Evolutionary conservation across 116 monocot genomes (phyloP).

Genomic region (Dioscorea cayenensis): DNA sequence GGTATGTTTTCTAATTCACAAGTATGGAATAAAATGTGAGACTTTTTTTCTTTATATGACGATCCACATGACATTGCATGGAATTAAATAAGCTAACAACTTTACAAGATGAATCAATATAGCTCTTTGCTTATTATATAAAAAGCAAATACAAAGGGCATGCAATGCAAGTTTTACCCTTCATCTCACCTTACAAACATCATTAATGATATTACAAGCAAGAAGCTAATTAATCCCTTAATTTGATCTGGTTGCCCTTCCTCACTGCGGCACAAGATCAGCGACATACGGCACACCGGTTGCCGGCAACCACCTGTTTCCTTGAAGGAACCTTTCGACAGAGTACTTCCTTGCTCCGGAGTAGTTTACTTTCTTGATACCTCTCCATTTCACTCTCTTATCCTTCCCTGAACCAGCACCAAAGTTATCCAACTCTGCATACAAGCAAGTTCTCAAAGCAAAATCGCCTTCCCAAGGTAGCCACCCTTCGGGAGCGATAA

Average conservation of each 20-base stretch:
- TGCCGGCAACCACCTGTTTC: conserved; percentile 34
- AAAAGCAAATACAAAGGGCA: too few species aligned
- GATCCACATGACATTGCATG: too few species aligned
- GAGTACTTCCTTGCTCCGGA: conserved; percentile 40
- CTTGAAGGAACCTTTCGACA: conserved; percentile 57
- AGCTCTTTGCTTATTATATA: too few species aligned
- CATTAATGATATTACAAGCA: background rate
- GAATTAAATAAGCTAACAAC: too few species aligned
- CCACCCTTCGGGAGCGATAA: conserved; percentile 71
- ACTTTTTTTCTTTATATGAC: too few species aligned
- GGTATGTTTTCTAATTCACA: too few species aligned
- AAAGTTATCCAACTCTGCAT: conserved; percentile 55
- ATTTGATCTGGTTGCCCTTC: background rate
- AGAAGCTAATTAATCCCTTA: background rate
- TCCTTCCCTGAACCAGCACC: conserved; percentile 46
- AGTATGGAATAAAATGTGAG: too few species aligned
- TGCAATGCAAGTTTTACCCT: too few species aligned
- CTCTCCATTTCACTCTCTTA: conserved; percentile 61
- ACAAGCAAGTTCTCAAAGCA: conserved; percentile 60
- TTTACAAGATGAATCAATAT: too few species aligned
- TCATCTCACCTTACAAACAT: too few species aligned
- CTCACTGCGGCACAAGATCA: conserved; percentile 29
- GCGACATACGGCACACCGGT: conserved; percentile 57
- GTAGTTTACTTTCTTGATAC: conserved; percentile 40
- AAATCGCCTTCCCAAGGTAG: conserved; percentile 61